phyloP scores from a whole-genome alignment of 2,329 filamentous ascomycete species.

The Diaporthe aspalathi region DNA sequence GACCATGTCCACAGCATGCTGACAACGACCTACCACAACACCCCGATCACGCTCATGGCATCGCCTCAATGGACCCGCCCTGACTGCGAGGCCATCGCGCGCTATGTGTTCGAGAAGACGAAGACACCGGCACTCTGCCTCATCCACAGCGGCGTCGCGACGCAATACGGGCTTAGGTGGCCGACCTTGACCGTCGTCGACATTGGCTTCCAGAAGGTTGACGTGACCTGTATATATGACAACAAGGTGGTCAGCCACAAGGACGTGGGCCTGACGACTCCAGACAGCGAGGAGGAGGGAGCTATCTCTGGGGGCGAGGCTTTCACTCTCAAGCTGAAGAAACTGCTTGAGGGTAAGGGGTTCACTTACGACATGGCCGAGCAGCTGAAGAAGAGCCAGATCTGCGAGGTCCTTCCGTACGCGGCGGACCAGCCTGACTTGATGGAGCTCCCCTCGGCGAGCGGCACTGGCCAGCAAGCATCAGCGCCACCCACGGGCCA shows the following conservation, averaged over 20 bases:
- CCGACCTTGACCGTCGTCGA: slow-evolving; percentile 88
- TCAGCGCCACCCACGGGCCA: slow-evolving; percentile 43
- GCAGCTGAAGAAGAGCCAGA: slow-evolving; percentile 73
- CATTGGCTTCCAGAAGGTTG: slow-evolving; percentile 91
- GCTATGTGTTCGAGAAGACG: slow-evolving; percentile 97
- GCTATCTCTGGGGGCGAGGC: slow-evolving; percentile 83
- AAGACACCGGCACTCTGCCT: slow-evolving; percentile 92
- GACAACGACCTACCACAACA: slow-evolving; percentile 94
- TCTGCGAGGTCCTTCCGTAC: slow-evolving; percentile 75
- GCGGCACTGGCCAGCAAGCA: slow-evolving; percentile 46
- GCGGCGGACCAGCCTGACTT: slow-evolving; percentile 56
- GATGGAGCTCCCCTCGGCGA: slow-evolving; percentile 59
- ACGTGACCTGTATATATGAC: slow-evolving; percentile 90
- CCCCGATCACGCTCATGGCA: slow-evolving; percentile 89
- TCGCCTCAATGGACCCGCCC: slow-evolving; percentile 91
- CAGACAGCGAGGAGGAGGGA: slow-evolving; percentile 51
- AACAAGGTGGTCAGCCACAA: slow-evolving; percentile 77
- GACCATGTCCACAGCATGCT: slow-evolving; percentile 91
- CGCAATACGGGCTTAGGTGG: slow-evolving; percentile 83
- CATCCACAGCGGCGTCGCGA: slow-evolving; percentile 88
- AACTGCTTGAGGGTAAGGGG: slow-evolving; percentile 70
- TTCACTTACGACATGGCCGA: slow-evolving; percentile 76
- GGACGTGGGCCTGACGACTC: slow-evolving; percentile 68
- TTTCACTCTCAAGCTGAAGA: slow-evolving; percentile 79
- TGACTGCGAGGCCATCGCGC: slow-evolving; percentile 87